Conservation (phyloP, 257 asterid species). For the Thymus quinquecostatus region DNA sequence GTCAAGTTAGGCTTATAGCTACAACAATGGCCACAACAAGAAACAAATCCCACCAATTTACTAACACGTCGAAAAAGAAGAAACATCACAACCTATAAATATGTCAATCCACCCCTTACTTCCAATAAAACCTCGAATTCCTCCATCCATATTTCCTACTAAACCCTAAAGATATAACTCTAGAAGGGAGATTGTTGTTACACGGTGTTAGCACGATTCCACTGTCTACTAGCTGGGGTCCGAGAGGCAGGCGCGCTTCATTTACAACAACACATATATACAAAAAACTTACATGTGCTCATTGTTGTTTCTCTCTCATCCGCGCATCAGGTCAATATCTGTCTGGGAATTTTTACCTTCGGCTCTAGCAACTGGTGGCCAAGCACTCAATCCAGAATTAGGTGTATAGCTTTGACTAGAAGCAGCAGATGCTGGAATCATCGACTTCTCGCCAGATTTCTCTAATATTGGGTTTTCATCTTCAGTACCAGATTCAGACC, state of each 20-base stretch:
- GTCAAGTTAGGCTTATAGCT: slow-evolving; percentile 29
- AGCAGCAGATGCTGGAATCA: slow-evolving; percentile 39
- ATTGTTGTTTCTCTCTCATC: slow-evolving; percentile 51
- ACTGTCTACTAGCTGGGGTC: slow-evolving; percentile 33
- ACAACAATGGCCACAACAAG: slow-evolving; percentile 34
- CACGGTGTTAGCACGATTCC: slow-evolving; percentile 51
- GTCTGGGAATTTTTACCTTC: slow-evolving; percentile 61
- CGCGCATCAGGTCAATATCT: slow-evolving; percentile 80
- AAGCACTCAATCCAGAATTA: slow-evolving; percentile 46
- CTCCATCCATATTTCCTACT: slow-evolving; percentile 25
- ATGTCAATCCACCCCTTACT: slow-evolving; percentile 13
- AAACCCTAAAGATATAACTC: slow-evolving; percentile 35
- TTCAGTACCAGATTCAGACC: slow-evolving; percentile 42
- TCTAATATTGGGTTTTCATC: slow-evolving; percentile 41
- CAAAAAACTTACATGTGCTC: slow-evolving; percentile 47
- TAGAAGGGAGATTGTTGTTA: slow-evolving; percentile 37
- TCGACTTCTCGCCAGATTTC: slow-evolving; percentile 49
- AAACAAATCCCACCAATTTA: slow-evolving; percentile 43
- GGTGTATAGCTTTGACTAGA: slow-evolving; percentile 48
- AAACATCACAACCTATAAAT: slow-evolving; percentile 33
- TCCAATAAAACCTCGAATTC: slow-evolving; percentile 26
- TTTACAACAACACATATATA: slow-evolving; percentile 71
- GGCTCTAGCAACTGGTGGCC: slow-evolving; percentile 62
- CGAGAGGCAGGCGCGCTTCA: slow-evolving; percentile 42
- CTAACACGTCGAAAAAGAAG: background rate